These are phyloP conservation scores for Exserohilum turcica DNA, from an alignment of 2,329 filamentous ascomycete genomes.

Conservation along the genomic window DNA sequence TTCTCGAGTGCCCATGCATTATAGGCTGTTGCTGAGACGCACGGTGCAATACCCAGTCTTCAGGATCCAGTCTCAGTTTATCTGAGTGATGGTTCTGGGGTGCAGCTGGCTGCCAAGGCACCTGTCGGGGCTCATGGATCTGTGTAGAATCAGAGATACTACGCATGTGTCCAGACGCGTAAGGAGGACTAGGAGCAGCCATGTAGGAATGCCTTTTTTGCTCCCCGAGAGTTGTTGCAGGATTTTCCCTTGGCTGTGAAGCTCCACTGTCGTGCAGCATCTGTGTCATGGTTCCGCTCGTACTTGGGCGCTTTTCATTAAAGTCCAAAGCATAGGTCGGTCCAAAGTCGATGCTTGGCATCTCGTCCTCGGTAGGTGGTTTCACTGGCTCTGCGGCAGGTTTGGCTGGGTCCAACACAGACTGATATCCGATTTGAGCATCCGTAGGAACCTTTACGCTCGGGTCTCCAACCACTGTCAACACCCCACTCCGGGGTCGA, in stretches of 20 bases:
- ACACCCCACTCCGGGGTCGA: conserved; percentile 75
- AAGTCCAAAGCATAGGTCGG: conserved; percentile 74
- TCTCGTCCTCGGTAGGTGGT: conserved; percentile 59
- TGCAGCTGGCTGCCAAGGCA: conserved; percentile 80
- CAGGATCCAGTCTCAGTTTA: conserved; percentile 67
- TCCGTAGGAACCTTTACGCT: conserved; percentile 50
- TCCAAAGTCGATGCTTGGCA: conserved; percentile 84
- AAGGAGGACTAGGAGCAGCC: conserved; percentile 44
- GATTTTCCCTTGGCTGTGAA: conserved; percentile 43
- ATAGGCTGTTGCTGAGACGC: conserved; percentile 60
- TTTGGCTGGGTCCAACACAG: conserved; percentile 24
- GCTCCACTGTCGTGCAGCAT: conserved; percentile 33
- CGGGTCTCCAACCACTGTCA: conserved; percentile 73
- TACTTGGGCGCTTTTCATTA: conserved; percentile 59
- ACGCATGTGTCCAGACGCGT: conserved; percentile 51
- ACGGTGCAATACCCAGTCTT: conserved; percentile 83
- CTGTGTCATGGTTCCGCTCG: conserved; percentile 58
- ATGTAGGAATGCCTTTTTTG: conserved; percentile 37
- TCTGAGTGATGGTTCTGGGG: conserved; percentile 54
- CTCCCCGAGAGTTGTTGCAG: conserved; percentile 35
- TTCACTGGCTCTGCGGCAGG: conserved; percentile 24
- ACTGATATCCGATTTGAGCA: conserved; percentile 55
- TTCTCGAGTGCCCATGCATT: conserved; percentile 61
- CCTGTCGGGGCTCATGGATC: conserved; percentile 65
- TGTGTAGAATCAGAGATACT: conserved; percentile 40